A percentile compares a stretch with the other conserved stretches of the same genome.
phyloP scores from a whole-genome alignment of 1,284 basidiomycete genomes.

The Cutaneotrichosporon cyanovorans region DNA sequence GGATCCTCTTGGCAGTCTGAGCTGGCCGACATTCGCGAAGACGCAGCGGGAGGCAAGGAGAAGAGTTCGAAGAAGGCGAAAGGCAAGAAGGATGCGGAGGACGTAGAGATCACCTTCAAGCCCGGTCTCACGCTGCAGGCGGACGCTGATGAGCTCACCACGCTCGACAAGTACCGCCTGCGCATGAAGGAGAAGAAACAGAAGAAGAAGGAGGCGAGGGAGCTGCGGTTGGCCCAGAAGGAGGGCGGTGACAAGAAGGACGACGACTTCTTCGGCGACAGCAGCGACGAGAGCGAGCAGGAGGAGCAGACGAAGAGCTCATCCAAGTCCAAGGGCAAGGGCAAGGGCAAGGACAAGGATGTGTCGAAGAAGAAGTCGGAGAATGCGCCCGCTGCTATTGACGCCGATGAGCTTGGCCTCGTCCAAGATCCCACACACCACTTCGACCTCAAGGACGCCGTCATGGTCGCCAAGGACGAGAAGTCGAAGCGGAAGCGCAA shows the following conservation, averaged over 20 bases:
- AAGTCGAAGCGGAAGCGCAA: slow-evolving; percentile 50
- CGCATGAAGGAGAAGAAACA: slow-evolving; percentile 81
- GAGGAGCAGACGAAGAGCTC: slow-evolving; percentile 4
- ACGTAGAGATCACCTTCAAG: slow-evolving; percentile 90
- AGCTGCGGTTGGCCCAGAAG: slow-evolving; percentile 45
- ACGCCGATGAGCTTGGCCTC: slow-evolving; percentile 6
- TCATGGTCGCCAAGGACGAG: slow-evolving; percentile 69
- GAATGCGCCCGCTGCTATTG: not conserved
- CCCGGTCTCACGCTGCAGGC: slow-evolving; percentile 61
- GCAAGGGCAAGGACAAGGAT: not conserved
- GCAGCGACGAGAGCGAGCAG: slow-evolving; percentile 32
- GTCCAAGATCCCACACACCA: slow-evolving; percentile 43
- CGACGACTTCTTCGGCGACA: slow-evolving; percentile 70
- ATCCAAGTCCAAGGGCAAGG: slow-evolving; percentile 8
- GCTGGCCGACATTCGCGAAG: slow-evolving; percentile 44
- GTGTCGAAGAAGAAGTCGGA: slow-evolving; percentile 41
- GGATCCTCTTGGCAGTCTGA: slow-evolving; percentile 25
- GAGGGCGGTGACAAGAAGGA: slow-evolving; percentile 46
- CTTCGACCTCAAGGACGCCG: slow-evolving; percentile 84
- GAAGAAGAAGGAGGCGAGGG: slow-evolving; percentile 52
- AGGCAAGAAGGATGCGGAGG: slow-evolving; percentile 49
- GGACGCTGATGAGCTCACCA: slow-evolving; percentile 62
- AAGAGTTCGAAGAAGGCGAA: slow-evolving; percentile 1
- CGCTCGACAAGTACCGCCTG: slow-evolving; percentile 68
- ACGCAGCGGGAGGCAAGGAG: slow-evolving; percentile 26